Base-by-base conservation (phyloP, 192 early-diverging fungal genomes). In the Haplosporangium gracile region DNA sequence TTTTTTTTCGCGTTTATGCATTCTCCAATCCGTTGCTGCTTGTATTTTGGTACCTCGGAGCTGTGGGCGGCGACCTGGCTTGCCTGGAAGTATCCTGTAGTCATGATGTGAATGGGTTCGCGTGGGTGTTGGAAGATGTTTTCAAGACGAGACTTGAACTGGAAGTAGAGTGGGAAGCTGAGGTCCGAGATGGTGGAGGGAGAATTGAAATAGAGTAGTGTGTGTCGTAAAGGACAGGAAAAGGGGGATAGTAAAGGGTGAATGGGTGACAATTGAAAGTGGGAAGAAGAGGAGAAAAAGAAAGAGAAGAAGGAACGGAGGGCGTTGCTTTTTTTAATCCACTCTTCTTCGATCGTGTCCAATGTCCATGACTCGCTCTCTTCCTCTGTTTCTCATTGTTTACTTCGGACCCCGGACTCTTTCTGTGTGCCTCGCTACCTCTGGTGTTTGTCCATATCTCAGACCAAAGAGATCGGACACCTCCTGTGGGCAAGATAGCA, bases 61-160 rank as follows among this genome's bases (percentile, higher is more conserved):
- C 49, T 86, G 53, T 86, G 84, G 63, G 79, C 15, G 13, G 84
- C 75, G 6, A 86, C 79, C 22, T 86, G 79, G 60, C 26, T 74
- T 32, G 53, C 75, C 15, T 79, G 77, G 36, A 71, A 86, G 68
- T 81, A 80, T 81, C 75, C 84, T 18, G 75, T 70, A 39, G 75
- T 68, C 84, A 86, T 86, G 53, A 40, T 78, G 74, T 73, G n/a
- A 10, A 76, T 43, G 1, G 74, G 70, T 36, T 79, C 53, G 49
- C 68, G 55, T 39, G 34, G 71, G 70, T 85, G 55, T 49, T 85
- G 29, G 51, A 80, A 85, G 32, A 80, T 55, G 39, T 10, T 71
- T 63, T 80, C 84, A 68, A 86, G 78, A n/a, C 84, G 84, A 63
- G 84, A 70, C 75, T 81, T 86, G 84, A 85, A 79, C 45, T 85